phyloP scores from a whole-genome alignment of 768 basidiomycete species.

The Dentipellis sp. region DNA sequence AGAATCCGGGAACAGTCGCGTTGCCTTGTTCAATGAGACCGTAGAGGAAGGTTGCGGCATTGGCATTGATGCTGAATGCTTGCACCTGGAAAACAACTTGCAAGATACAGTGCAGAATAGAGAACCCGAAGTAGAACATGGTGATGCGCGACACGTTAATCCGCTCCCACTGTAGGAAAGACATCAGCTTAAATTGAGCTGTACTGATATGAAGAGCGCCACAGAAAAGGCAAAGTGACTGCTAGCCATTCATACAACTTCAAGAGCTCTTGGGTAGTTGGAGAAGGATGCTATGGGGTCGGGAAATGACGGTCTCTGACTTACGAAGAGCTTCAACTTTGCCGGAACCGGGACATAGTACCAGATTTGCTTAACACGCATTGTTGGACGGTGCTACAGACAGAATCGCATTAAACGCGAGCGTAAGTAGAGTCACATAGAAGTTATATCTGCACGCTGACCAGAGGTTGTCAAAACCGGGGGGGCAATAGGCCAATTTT shows the following conservation, averaged over 20 bases:
- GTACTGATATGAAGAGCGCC: neutral
- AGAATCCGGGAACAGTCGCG: conserved; percentile 38
- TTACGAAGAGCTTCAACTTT: conserved; percentile 40
- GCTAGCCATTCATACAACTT: neutral
- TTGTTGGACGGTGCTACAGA: conserved; percentile 11
- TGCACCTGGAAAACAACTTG: conserved; percentile 63
- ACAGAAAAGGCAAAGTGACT: neutral
- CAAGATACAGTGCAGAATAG: conserved; percentile 53
- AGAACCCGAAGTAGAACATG: conserved; percentile 56
- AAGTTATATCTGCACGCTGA: neutral
- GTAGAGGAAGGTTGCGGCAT: conserved; percentile 44
- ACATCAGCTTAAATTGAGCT: neutral
- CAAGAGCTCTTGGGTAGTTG: neutral
- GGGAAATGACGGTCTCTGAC: conserved; percentile 13
- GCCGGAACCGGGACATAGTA: conserved; percentile 26
- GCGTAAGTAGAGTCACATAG: neutral
- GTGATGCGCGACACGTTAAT: conserved; percentile 62
- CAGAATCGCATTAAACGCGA: neutral
- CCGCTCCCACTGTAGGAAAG: conserved; percentile 47
- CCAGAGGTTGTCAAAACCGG: neutral
- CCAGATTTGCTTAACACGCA: conserved; percentile 34
- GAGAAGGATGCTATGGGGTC: neutral
- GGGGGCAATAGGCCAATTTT: conserved; percentile 9
- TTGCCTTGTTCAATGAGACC: conserved; percentile 42
- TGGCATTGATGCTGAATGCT: conserved; percentile 55